Percentiles rank a stretch among this genome's conserved stretches.
Evolutionary conservation across 1,139 yeast species (phyloP).

Genomic region (Saccharomyces hybrid): DNA sequence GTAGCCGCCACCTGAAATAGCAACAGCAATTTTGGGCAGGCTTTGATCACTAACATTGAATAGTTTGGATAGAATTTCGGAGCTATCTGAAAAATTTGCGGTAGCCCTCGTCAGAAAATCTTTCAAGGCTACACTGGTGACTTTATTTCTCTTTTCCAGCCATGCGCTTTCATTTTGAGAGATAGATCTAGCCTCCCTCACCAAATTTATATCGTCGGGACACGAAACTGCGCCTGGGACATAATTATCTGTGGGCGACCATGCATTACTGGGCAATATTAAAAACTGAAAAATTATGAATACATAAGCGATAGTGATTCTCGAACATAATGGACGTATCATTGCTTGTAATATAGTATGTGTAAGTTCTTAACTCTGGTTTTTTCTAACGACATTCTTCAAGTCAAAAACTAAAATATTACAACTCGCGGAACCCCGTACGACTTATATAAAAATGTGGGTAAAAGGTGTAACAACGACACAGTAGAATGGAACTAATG

Average conservation of each 20-base stretch:
- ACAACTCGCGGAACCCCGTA: constrained; percentile 4
- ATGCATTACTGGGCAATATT: constrained; percentile 29
- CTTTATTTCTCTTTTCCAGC: constrained; percentile 41
- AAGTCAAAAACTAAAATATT: neutral
- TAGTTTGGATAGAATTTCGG: constrained; percentile 11
- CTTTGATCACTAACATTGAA: constrained; percentile 15
- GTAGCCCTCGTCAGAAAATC: constrained; percentile 53
- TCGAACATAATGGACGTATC: neutral
- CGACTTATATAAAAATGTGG: neutral
- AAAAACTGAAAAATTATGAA: neutral
- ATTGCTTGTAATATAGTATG: neutral
- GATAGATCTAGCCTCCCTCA: constrained; percentile 35
- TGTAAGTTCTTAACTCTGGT: neutral
- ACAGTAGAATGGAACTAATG: neutral
- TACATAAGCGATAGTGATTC: neutral
- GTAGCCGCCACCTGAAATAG: constrained; percentile 90
- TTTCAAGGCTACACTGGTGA: constrained; percentile 47
- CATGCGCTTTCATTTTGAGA: constrained; percentile 30
- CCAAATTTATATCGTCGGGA: constrained; percentile 20
- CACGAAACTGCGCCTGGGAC: constrained; percentile 48
- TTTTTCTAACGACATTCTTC: neutral
- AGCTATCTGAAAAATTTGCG: constrained; percentile 52
- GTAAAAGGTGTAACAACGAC: constrained; percentile 2
- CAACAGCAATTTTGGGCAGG: constrained; percentile 48
- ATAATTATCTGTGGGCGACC: constrained; percentile 55